Conservation (phyloP, 2,329 filamentous ascomycete genomes). For the Trichoderma atroviride region DNA sequence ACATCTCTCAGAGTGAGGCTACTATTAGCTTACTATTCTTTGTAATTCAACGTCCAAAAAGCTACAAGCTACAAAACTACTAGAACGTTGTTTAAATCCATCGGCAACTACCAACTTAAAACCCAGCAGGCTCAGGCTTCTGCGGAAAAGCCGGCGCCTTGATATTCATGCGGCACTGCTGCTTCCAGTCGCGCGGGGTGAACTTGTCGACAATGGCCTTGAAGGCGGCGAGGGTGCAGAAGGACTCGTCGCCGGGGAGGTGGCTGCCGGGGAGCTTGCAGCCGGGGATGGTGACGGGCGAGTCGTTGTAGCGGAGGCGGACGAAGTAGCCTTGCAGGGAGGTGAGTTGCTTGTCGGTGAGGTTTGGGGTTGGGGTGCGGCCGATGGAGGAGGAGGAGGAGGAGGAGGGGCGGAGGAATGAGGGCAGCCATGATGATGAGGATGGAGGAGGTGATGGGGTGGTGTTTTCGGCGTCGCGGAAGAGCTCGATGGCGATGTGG, state of each 20-base stretch:
- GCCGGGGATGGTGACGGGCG: conserved; percentile 77
- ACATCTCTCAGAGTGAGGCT: background rate
- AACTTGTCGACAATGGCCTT: conserved; percentile 90
- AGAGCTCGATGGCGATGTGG: conserved; percentile 88
- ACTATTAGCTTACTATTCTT: background rate
- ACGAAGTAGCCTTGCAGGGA: conserved; percentile 80
- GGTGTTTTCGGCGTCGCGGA: conserved; percentile 56
- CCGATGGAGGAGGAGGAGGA: conserved; percentile 57
- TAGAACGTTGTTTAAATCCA: background rate
- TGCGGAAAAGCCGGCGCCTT: conserved; percentile 49
- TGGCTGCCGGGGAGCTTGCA: conserved; percentile 79
- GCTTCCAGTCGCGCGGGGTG: conserved; percentile 77
- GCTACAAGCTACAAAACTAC: background rate
- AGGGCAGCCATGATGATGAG: conserved; percentile 32
- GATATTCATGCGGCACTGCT: conserved; percentile 53
- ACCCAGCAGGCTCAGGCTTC: conserved; percentile 57
- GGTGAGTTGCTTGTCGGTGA: conserved; percentile 60
- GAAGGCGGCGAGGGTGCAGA: conserved; percentile 91
- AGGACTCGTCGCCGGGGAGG: conserved; percentile 79
- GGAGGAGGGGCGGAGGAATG: conserved; percentile 36
- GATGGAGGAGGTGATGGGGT: conserved; percentile 27
- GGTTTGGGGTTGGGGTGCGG: conserved; percentile 58
- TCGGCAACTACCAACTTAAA: conserved; percentile 34
- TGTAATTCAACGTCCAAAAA: too few relatives aligned
- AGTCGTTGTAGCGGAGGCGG: conserved; percentile 87